A percentile compares a stretch with the other conserved stretches of the same genome.
Evolutionary conservation across 768 basidiomycete genomes (phyloP).

Genomic region (Epithele typhae): DNA sequence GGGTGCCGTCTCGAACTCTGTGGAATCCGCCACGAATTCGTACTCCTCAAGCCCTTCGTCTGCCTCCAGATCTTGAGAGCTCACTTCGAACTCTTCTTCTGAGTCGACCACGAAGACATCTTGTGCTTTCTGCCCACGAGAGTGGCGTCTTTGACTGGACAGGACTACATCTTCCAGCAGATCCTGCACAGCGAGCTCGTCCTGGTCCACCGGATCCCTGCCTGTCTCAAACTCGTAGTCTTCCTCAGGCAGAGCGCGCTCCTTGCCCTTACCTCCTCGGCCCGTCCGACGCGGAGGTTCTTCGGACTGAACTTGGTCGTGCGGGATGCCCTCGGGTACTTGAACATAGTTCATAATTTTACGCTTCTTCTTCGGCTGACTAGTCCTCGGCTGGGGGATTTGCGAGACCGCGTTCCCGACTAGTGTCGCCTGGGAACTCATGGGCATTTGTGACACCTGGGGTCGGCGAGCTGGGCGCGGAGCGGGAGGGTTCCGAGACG

Average conservation of each 20-base stretch:
- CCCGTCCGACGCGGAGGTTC: background rate
- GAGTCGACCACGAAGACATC: background rate
- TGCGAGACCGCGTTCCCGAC: background rate
- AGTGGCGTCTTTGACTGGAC: background rate
- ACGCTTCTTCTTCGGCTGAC: background rate
- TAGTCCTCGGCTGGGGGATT: background rate
- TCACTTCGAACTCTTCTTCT: too few relatives aligned
- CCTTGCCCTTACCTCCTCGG: background rate
- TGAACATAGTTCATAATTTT: background rate
- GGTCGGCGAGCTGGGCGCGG: background rate
- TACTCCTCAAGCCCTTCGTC: background rate
- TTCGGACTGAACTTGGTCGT: background rate
- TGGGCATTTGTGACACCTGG: background rate
- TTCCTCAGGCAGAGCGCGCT: background rate
- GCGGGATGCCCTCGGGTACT: background rate
- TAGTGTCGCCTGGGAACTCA: slow-evolving; percentile 14
- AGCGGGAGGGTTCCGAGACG: background rate
- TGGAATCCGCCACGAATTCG: background rate
- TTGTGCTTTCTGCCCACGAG: background rate
- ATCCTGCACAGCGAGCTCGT: background rate
- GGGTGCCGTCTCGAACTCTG: background rate
- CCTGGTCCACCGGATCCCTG: background rate
- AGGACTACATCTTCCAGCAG: background rate
- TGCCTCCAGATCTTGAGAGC: background rate
- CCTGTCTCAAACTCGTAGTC: background rate